Evolutionary conservation across 306 rosid species (phyloP), one percentile per base, ranked within the genome.

Genomic region (Begonia fuchsioides): DNA sequence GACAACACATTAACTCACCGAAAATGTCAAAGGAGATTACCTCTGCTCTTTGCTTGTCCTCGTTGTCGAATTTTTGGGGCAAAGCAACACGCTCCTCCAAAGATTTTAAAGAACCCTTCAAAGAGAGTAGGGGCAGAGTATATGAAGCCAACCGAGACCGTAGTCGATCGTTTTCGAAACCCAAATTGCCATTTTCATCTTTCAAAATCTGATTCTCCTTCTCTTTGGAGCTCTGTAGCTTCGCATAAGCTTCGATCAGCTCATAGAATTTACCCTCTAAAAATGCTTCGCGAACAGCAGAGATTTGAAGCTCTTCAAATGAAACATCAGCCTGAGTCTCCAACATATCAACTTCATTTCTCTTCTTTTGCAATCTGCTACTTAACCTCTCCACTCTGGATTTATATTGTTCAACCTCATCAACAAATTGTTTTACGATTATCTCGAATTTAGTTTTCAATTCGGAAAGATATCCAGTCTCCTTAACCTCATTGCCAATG

Each of bases 241-340:
- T 56, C 55, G 48, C 65, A 47, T 68, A 78, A 15, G 75, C 65
- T 64, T 70, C 73, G 40, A 63, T 51, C 58, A 83, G 72, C 69
- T 81, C 97, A 15, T 2, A 51, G 45, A 73, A 67, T 72, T 81
- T 88, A 59, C 78, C 87, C 68, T 76, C 74, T 44, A 84, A 77
- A 56, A 88, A 32, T 58, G 80, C 66, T 76, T 71, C 84, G 39
- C 61, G 61, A 60, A 84, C 67, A 10, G 64, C 32, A 58, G 80
- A 78, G 32, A 50, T 55, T 58, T 76, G 86, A 63, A 74, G 64
- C 63, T 78, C 68, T 17, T 57, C 60, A 61, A 74, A 81, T 54
- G 79, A 64, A 54, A 47, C 45, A 32, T 60, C 75, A 50, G 90
- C 80, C 61, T 72, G 82, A 56, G 67, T 60, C 71, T 74, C 76